Percentiles rank a stretch among this genome's conserved stretches.
Conservation (phyloP, 352 stramenopile species). For the Phytophthora nicotianae region DNA sequence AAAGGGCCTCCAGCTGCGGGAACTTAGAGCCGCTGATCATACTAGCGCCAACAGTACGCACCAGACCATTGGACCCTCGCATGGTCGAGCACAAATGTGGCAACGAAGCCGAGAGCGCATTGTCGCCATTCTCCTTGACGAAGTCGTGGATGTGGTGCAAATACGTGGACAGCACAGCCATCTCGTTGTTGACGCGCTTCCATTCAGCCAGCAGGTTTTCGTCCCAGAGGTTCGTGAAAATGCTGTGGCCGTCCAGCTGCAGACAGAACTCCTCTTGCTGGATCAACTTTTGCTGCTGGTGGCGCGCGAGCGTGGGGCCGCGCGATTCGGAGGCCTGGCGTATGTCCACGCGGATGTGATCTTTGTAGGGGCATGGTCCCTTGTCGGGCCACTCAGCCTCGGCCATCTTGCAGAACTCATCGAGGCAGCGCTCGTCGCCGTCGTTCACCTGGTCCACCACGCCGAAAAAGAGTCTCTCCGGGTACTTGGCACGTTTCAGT, state of each 20-base stretch:
- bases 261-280: conserved; percentile 84
- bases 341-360: conserved; percentile 78
- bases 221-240: conserved; percentile 89
- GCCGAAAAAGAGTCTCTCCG: conserved; percentile 78
- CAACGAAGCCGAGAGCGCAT: conserved; percentile 59
- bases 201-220: conserved; percentile 74
- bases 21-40: conserved; percentile 81
- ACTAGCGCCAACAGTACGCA: conserved; percentile 78
- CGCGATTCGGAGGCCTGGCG: conserved; percentile 70
- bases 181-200: conserved; percentile 80
- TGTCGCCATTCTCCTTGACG: conserved; percentile 79
- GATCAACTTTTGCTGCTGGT: conserved; percentile 84
- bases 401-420: conserved; percentile 83
- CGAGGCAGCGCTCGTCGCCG: conserved; percentile 69
- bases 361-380: conserved; percentile 66
- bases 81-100: conserved; percentile 81
- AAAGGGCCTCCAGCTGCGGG: conserved; percentile 74
- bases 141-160: conserved; percentile 86
- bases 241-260: conserved; percentile 83
- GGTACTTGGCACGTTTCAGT: conserved; percentile 70
- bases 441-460: conserved; percentile 85
- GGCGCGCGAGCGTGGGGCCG: conserved; percentile 76
- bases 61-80: conserved; percentile 64
- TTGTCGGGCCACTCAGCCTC: conserved; percentile 65
- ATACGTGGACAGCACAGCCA: conserved; percentile 85